phyloP scores from a whole-genome alignment of 1,284 basidiomycete genomes.

The Austroboletus niveus region DNA sequence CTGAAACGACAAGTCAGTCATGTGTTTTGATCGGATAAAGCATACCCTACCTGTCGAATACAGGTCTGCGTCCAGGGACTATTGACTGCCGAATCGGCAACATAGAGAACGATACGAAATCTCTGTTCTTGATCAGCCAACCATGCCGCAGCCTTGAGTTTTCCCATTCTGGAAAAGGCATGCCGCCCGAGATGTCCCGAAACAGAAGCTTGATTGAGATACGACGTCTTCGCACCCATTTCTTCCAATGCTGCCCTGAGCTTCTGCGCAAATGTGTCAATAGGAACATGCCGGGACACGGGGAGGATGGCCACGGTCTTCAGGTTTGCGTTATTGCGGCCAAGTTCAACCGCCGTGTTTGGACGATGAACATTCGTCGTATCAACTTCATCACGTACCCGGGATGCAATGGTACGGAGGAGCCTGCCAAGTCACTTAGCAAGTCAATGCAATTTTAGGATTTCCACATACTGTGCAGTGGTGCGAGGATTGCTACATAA shows the following conservation, averaged over 20 bases:
- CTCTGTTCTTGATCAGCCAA: conserved; percentile 93
- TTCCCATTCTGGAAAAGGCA: conserved; percentile 92
- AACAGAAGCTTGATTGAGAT: conserved; percentile 89
- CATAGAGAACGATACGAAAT: conserved; percentile 88
- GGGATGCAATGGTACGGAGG: conserved; percentile 88
- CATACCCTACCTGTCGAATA: conserved; percentile 73
- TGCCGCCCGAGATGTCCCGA: conserved; percentile 88
- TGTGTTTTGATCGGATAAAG: neutral
- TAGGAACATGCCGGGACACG: conserved; percentile 77
- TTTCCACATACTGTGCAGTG: conserved; percentile 77
- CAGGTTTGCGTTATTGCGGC: conserved; percentile 85
- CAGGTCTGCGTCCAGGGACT: conserved; percentile 98
- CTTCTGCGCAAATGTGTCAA: conserved; percentile 85
- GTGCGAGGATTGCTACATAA: conserved; percentile 83
- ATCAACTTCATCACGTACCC: conserved; percentile 84
- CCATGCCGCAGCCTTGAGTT: conserved; percentile 92
- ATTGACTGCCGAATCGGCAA: conserved; percentile 89
- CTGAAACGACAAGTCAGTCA: conserved; percentile 37
- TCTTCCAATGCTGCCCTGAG: conserved; percentile 85
- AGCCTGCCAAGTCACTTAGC: conserved; percentile 46
- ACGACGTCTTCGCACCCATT: conserved; percentile 85
- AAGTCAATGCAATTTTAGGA: neutral
- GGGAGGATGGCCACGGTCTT: conserved; percentile 91
- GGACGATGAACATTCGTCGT: conserved; percentile 46
- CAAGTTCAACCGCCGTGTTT: conserved; percentile 52